A percentile compares a stretch with the other conserved stretches of the same genome.
Conservation (phyloP, 192 early-diverging fungal species). For the Coemansia sp. region DNA sequence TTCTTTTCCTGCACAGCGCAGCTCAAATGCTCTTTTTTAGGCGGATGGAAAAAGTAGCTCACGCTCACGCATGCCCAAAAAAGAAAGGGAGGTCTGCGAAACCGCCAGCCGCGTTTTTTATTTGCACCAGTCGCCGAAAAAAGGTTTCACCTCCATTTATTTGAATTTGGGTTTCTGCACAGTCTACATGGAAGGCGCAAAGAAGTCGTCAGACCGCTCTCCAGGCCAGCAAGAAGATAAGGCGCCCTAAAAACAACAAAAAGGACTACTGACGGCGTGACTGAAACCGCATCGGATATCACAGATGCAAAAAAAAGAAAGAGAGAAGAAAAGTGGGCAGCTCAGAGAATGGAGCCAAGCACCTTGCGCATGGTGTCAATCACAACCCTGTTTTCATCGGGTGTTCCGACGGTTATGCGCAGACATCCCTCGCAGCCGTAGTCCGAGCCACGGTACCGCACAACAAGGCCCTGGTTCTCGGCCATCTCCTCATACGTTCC, state of each 20-base stretch:
- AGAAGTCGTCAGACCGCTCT: too few species aligned
- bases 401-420: constrained; percentile 90
- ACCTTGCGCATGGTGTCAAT: constrained; percentile 54
- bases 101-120: too few species aligned
- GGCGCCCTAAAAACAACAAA: not conserved
- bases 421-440: constrained; percentile 91
- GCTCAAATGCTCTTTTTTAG: too few species aligned
- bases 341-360: constrained; percentile 17
- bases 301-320: not conserved
- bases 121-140: too few species aligned
- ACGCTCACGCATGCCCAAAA: too few species aligned
- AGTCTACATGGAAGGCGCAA: too few species aligned
- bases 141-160: too few species aligned
- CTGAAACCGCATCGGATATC: not conserved
- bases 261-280: not conserved
- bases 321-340: not conserved
- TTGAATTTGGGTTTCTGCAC: too few species aligned
- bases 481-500: constrained; percentile 83
- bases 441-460: constrained; percentile 92
- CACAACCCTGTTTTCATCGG: constrained; percentile 75
- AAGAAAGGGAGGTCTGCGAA: too few species aligned
- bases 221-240: too few species aligned
- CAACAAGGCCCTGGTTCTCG: constrained; percentile 81
- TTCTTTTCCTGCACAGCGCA: too few species aligned
- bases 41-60: too few species aligned